Conservation (phyloP, 2,329 filamentous ascomycete species). For the Arthrobotrys iridis region DNA sequence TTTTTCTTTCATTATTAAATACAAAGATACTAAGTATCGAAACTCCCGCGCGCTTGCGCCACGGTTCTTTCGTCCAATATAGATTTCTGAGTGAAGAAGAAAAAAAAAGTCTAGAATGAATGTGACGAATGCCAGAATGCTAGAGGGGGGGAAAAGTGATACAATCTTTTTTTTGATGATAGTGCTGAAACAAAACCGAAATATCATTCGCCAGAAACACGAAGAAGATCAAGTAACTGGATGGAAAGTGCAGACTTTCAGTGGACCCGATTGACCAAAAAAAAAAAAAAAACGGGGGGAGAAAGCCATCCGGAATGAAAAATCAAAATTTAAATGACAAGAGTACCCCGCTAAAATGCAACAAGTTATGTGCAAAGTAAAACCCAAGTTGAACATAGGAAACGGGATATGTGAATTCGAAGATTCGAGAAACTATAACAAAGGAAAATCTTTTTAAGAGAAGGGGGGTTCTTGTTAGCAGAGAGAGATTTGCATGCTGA, state of each 20-base stretch:
- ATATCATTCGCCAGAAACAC: not conserved
- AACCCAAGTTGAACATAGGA: not conserved
- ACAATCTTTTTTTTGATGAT: too few relatives aligned
- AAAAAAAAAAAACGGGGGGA: not conserved
- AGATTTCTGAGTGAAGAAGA: conserved; percentile 2
- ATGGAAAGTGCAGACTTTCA: not conserved
- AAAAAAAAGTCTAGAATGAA: conserved; percentile 42
- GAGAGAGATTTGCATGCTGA: not conserved
- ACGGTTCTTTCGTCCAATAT: not conserved
- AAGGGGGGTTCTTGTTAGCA: not conserved
- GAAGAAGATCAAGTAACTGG: too few relatives aligned
- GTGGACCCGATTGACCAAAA: too few relatives aligned
- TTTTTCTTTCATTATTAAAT: not conserved
- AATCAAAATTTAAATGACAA: conserved; percentile 8
- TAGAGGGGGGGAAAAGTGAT: too few relatives aligned
- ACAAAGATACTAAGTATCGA: not conserved
- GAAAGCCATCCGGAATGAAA: not conserved
- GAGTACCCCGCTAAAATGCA: conserved; percentile 46
- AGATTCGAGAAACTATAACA: not conserved
- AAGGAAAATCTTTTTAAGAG: conserved; percentile 26
- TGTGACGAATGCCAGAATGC: conserved; percentile 37
- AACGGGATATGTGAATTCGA: not conserved
- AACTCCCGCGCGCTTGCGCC: conserved; percentile 28
- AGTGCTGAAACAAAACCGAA: conserved; percentile 2
- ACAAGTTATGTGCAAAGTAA: conserved; percentile 10